These are phyloP conservation scores for Scheffersomyces segobiensis DNA, from an alignment of 1,139 yeast species.

Conservation along the genomic window DNA sequence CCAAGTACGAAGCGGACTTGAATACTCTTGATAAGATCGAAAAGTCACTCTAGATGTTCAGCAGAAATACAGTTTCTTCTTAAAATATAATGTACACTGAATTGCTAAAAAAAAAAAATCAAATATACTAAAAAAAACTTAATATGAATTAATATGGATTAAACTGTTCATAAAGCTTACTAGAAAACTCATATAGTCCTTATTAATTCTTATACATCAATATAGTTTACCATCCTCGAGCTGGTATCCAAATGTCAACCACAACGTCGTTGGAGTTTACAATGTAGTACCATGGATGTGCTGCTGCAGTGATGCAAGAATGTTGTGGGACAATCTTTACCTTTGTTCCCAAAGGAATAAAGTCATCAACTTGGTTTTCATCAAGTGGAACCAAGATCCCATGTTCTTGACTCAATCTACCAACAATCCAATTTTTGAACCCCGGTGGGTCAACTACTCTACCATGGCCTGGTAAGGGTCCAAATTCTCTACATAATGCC, in stretches of 20 bases:
- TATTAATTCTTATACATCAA: background rate
- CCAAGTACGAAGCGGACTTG: slow-evolving; percentile 2
- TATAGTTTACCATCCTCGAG: slow-evolving; percentile 47
- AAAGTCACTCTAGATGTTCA: slow-evolving; percentile 1
- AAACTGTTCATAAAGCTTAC: too few relatives aligned
- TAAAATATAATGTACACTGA: too few relatives aligned
- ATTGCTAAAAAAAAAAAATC: too few relatives aligned
- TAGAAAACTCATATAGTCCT: background rate
- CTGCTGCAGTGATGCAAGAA: slow-evolving; percentile 66
- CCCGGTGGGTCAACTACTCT: slow-evolving; percentile 32
- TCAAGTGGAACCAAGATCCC: slow-evolving; percentile 50
- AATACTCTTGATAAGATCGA: slow-evolving; percentile 5
- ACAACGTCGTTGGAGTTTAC: slow-evolving; percentile 51
- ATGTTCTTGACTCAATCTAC: slow-evolving; percentile 64
- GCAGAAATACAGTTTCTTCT: too few relatives aligned
- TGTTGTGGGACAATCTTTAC: slow-evolving; percentile 66
- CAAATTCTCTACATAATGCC: slow-evolving; percentile 64
- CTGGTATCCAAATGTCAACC: slow-evolving; percentile 71
- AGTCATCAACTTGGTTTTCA: slow-evolving; percentile 18
- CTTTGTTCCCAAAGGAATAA: slow-evolving; percentile 54
- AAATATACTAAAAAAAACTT: too few relatives aligned
- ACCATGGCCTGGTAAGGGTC: slow-evolving; percentile 56
- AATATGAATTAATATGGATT: too few relatives aligned
- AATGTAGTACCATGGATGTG: slow-evolving; percentile 57
- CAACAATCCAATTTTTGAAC: slow-evolving; percentile 54